Base-by-base conservation (phyloP, 805 yeast genomes). In the Myxozyma udenii region DNA sequence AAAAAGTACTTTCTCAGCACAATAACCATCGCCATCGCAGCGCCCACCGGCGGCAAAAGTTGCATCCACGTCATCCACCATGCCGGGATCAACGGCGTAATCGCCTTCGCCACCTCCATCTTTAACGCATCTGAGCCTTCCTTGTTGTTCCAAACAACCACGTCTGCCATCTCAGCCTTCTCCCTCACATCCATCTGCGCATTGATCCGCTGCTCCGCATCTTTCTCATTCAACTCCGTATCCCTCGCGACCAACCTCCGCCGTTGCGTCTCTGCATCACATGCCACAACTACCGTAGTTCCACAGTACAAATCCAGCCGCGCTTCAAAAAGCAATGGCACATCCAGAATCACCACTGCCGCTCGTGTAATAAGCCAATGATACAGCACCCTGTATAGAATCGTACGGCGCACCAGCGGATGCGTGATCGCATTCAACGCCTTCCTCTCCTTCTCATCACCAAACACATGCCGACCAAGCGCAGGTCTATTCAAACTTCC, bases 291-390 rank as follows among this genome's bases (percentile, higher is more conserved):
- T 2, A 91, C 66, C 0, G 83, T 78, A 7, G 72, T 65, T 0
- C 93, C 95, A 65, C 98, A 91, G 22, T 84, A 69, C 41, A 65
- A 61, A 63, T 87, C 81, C 60, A 91, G 72, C 1, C 81, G 79
- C 32, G 88, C 77, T 66, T 93, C 98, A 67, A 87, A 93, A 18
- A 93, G 71, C 35, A 93, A 71, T 1, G 99, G 99, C 2, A 95
- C 91, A 64, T 93, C 99, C 44, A 93, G 68, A 0, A 93, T 70
- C 2, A 88, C 89, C 64, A 88, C 61, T 12, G 73, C 66, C 40
- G 79, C 64, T 12, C 87, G 80, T 7, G 66, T 56, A 22, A 53
- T 21, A 12, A 87, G 26, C 75, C 89, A 93, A 16, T 79, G 78
- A 46, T 59, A 52, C 1, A 84, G 33, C 1, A 87, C 70, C 60